A percentile compares a stretch with the other conserved stretches of the same genome.
These are phyloP conservation scores for Calonectria montana DNA, from an alignment of 2,329 filamentous ascomycete genomes.

Conservation along the genomic window DNA sequence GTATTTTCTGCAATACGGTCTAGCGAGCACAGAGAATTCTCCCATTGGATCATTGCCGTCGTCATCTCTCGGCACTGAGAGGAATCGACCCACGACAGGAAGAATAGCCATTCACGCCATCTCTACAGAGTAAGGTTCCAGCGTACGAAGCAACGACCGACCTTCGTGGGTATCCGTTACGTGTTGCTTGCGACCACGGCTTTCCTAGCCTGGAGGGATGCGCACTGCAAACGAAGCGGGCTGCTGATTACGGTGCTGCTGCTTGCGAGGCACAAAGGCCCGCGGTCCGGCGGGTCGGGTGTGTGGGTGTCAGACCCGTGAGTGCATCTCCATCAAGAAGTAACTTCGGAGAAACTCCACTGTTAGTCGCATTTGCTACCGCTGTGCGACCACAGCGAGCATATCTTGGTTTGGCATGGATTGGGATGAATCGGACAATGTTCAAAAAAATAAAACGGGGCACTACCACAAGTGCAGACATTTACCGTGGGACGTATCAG, in stretches of 20 bases:
- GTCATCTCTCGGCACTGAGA: conserved; percentile 25
- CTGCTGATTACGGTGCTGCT: conserved; percentile 8
- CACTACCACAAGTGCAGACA: conserved; percentile 23
- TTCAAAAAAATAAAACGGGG: background rate
- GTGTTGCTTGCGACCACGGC: conserved; percentile 6
- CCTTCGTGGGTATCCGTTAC: conserved; percentile 14
- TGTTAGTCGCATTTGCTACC: background rate
- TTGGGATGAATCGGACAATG: conserved; percentile 19
- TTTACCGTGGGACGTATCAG: conserved; percentile 25
- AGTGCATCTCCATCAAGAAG: background rate
- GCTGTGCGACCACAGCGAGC: conserved; percentile 8
- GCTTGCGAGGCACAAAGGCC: background rate
- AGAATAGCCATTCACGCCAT: conserved; percentile 25
- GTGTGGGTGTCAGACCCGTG: conserved; percentile 2
- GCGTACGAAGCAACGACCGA: background rate
- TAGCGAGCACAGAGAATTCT: conserved; percentile 14
- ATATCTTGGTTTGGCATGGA: background rate
- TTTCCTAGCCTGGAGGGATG: background rate
- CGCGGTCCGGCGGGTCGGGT: conserved; percentile 5
- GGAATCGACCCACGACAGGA: conserved; percentile 29
- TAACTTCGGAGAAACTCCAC: conserved; percentile 8
- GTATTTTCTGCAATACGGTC: background rate
- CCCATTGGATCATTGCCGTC: conserved; percentile 32
- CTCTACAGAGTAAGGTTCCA: conserved; percentile 3
- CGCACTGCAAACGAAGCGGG: background rate